Base-by-base conservation (phyloP, 805 yeast species). In the Pichia gijzeniarum region DNA sequence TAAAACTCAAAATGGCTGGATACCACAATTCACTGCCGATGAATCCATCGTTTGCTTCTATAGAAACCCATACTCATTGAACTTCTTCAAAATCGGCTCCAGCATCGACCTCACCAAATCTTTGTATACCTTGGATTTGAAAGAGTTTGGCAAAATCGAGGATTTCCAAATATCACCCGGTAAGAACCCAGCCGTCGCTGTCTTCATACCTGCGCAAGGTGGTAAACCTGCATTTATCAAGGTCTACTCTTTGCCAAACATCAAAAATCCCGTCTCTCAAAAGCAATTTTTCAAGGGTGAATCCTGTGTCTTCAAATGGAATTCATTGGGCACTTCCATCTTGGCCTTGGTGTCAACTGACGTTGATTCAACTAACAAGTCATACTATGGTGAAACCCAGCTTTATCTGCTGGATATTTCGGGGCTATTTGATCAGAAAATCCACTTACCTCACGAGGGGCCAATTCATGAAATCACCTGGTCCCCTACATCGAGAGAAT, bases 391-490 rank as follows among this genome's bases (percentile, higher is more conserved):
- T 55, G 98, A 93, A 70, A 87, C 95, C 43, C 88, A 91, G 49
- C 72, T 93, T 55, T 93, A 91, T 62, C 66, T 93, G 49, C 74
- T 95, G 54, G 96, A 96, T 49, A 85, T 93, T 54, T 89, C 95
- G 31, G 96, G 96, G 13, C 79, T 90, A 34, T 90, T 87, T 58
- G 95, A 91, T 60, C 85, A 89, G 45, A 76, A 96, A 59, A 90
- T 93, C 57, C 76, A 80, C 47, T 77, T 93, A 57, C 88, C 86
- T 51, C 82, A 86, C 57, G 96, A 89, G 60, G 98, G 98, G 28
- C 98, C 99, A 38, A 89, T 93, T 55, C 97, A 93, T 68, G 99
- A 93, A 65, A 86, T 91, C 50, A 82, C 93, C 19, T 93, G 99
- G 99, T 85, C 95, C 21, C 96, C 98, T 48, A 80, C 89, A 42